Percentiles rank a stretch among this genome's conserved stretches.
Evolutionary conservation across 371 early-diverging fungal genomes (phyloP).

Genomic region (Homolaphlyctis polyrhiza): DNA sequence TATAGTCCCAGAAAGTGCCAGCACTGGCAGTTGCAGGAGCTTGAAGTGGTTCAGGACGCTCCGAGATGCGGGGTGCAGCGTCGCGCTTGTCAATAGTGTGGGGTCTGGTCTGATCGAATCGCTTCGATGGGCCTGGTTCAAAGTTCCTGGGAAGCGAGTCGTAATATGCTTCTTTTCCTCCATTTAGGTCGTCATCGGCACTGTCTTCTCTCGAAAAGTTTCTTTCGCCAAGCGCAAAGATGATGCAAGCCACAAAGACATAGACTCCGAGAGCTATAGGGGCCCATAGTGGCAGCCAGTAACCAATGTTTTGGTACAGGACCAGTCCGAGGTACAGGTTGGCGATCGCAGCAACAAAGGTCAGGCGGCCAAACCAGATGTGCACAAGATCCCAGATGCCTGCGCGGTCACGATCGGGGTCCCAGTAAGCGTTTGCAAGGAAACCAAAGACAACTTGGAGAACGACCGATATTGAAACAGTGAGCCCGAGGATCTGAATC

Average conservation of each 20-base stretch:
- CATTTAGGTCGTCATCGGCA: no score
- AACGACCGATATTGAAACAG: slow-evolving; percentile 13
- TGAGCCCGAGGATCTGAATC: slow-evolving; percentile 17
- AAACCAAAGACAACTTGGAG: slow-evolving; percentile 28
- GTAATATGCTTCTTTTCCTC: no score
- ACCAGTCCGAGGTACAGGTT: slow-evolving; percentile 20
- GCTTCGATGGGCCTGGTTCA: no score
- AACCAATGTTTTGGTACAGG: slow-evolving; percentile 6
- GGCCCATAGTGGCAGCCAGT: background rate
- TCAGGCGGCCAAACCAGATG: slow-evolving; percentile 33
- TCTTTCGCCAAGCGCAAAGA: background rate
- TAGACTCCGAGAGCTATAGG: background rate
- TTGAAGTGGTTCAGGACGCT: no score
- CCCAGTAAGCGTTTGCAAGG: slow-evolving; percentile 21
- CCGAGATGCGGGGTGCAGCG: no score
- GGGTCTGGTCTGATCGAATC: no score
- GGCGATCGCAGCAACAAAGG: slow-evolving; percentile 15
- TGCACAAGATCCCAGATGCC: slow-evolving; percentile 36
- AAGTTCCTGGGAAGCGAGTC: no score
- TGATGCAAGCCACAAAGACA: background rate
- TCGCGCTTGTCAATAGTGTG: no score
- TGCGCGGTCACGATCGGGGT: slow-evolving; percentile 15
- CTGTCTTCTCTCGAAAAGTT: no score
- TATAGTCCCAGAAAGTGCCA: no score
- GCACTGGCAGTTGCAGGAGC: no score